Evolutionary conservation across 1,284 basidiomycete genomes (phyloP), one percentile per base, ranked within the genome.

Genomic region (Stereum hirsutum): DNA sequence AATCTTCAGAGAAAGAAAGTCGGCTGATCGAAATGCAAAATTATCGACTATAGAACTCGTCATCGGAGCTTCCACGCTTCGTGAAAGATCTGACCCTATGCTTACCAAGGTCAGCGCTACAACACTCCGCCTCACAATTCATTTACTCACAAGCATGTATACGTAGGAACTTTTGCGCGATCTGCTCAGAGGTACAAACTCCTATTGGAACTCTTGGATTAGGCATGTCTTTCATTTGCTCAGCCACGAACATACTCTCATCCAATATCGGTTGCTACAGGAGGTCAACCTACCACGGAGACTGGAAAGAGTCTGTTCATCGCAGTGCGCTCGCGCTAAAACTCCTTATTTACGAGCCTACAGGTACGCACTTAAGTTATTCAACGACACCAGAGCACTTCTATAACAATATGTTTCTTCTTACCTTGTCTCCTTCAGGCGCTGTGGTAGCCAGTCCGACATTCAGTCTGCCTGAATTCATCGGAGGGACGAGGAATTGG

Each of bases 221-320:
- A 68, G n/a, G n/a, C n/a, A n/a, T n/a, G n/a, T n/a, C n/a, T n/a
- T n/a, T n/a, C n/a, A n/a, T n/a, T n/a, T n/a, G n/a, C n/a, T n/a
- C n/a, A n/a, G n/a, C n/a, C n/a, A n/a, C n/a, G n/a, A n/a, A n/a
- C n/a, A n/a, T n/a, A n/a, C n/a, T n/a, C n/a, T n/a, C n/a, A n/a
- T n/a, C n/a, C n/a, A n/a, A n/a, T n/a, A n/a, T n/a, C n/a, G n/a
- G n/a, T n/a, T n/a, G n/a, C n/a, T n/a, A n/a, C n/a, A n/a, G 73
- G 14, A 74, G 76, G 52, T 88, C 83, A 14, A 86, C 81, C 0
- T 96, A 96, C 61, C 74, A 72, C 17, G 93, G 92, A 0, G 78
- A 88, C n/a, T 97, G 92, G 93, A 84, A 93, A 51, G 92, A 97
- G 61, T 80, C 82, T 1, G 89, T 95, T 2, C 78, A 89, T 57